A percentile compares a stretch with the other conserved stretches of the same genome.
Conservation (phyloP, 805 yeast species). For the Cyberlindnera veronae region DNA sequence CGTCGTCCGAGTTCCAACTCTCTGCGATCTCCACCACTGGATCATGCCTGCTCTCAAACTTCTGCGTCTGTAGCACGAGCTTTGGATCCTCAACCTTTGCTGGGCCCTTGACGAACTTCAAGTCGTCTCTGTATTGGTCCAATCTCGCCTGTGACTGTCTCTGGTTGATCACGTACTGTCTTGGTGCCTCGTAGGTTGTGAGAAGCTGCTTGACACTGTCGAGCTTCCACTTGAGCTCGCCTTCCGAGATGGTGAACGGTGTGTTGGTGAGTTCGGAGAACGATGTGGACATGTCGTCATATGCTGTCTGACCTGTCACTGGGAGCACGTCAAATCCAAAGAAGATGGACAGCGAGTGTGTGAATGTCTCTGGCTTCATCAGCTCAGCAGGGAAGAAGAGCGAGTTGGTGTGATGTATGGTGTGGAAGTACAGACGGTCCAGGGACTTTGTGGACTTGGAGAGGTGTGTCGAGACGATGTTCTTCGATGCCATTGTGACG, state of each 20-base stretch:
- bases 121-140: slow-evolving; percentile 10
- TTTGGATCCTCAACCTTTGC: slow-evolving; percentile 8
- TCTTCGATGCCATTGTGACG: slow-evolving; percentile 1
- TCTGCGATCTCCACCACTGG: slow-evolving; percentile 24
- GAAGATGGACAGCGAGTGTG: slow-evolving; percentile 4
- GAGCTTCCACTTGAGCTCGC: slow-evolving; percentile 18
- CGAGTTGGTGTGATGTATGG: neutral
- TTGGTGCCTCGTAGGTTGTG: slow-evolving; percentile 12
- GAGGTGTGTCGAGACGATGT: slow-evolving; percentile 5
- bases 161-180: slow-evolving; percentile 16
- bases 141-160: slow-evolving; percentile 16
- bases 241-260: slow-evolving; percentile 14
- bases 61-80: slow-evolving; percentile 10
- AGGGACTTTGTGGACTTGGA: neutral
- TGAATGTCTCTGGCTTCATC: slow-evolving; percentile 10
- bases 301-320: slow-evolving; percentile 9
- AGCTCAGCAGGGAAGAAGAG: slow-evolving; percentile 13
- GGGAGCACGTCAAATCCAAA: slow-evolving; percentile 14
- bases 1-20: slow-evolving; percentile 17
- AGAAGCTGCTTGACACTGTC: slow-evolving; percentile 14
- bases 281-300: slow-evolving; percentile 14
- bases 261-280: slow-evolving; percentile 9
- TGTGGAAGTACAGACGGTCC: slow-evolving; percentile 1
- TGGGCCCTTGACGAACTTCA: slow-evolving; percentile 6
- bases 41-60: slow-evolving; percentile 21